These are phyloP conservation scores for Clonostachys byssicola DNA, from an alignment of 2,329 filamentous ascomycete genomes.

Conservation along the genomic window DNA sequence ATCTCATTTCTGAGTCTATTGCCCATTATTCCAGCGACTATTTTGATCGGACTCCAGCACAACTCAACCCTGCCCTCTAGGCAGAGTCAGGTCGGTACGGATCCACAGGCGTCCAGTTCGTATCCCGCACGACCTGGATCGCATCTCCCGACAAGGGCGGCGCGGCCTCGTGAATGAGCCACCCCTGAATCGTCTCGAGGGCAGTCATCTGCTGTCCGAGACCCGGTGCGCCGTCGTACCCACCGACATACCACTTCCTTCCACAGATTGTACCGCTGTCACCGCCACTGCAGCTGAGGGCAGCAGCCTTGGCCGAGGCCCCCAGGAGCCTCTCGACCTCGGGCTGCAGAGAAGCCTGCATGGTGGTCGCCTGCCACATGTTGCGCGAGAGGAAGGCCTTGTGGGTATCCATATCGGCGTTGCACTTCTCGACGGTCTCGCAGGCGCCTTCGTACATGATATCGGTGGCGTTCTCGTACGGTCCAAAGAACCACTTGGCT, in stretches of 20 bases:
- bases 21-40: too few relatives aligned
- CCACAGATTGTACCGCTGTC: conserved; percentile 49
- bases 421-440: conserved; percentile 52
- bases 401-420: conserved; percentile 62
- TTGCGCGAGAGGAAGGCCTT: conserved; percentile 65
- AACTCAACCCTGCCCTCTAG: too few relatives aligned
- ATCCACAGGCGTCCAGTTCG: conserved; percentile 9
- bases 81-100: conserved; percentile 1
- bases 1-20: too few relatives aligned
- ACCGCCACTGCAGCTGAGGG: conserved; percentile 52
- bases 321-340: conserved; percentile 43
- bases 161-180: conserved; percentile 38
- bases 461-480: conserved; percentile 45
- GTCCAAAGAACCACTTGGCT: conserved; percentile 48
- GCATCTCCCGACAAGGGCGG: conserved; percentile 42
- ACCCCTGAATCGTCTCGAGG: conserved; percentile 57
- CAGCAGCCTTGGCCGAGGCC: conserved; percentile 51
- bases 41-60: too few relatives aligned
- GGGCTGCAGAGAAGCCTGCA: conserved; percentile 48
- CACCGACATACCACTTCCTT: conserved; percentile 57
- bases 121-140: conserved; percentile 37
- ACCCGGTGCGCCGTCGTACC: conserved; percentile 49
- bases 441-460: conserved; percentile 66
- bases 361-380: conserved; percentile 52
- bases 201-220: conserved; percentile 63